Evolutionary conservation across 1,284 basidiomycete genomes (phyloP).

Genomic region (Moesziomyces aphidis): DNA sequence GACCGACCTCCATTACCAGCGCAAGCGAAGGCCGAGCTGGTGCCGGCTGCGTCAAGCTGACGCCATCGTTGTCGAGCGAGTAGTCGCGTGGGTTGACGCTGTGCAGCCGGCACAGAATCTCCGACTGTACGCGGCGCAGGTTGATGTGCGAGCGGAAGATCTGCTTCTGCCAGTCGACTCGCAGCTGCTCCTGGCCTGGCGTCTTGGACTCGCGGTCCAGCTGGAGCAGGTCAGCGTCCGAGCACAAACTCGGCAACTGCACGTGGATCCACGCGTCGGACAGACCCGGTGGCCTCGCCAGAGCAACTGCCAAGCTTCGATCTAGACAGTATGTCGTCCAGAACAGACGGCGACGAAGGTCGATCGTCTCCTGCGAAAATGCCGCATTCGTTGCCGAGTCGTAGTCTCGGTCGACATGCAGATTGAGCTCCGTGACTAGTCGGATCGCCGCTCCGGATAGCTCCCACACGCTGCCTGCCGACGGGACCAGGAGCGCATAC

Average conservation of each 20-base stretch:
- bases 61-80: constrained; percentile 38
- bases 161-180: constrained; percentile 31
- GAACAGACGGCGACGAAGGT: constrained; percentile 41
- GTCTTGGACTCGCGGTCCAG: constrained; percentile 7
- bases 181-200: background rate
- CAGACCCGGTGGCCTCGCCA: constrained; percentile 39
- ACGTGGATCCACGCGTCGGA: constrained; percentile 51
- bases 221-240: constrained; percentile 27
- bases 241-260: constrained; percentile 34
- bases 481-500: constrained; percentile 38
- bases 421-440: constrained; percentile 40
- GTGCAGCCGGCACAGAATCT: constrained; percentile 44
- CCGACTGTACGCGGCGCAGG: constrained; percentile 43
- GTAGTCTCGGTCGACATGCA: constrained; percentile 45
- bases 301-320: constrained; percentile 35
- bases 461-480: constrained; percentile 47
- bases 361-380: constrained; percentile 22
- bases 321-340: constrained; percentile 52
- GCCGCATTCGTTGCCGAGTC: constrained; percentile 33
- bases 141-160: constrained; percentile 40
- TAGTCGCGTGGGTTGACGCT: constrained; percentile 52
- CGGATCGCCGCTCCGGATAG: constrained; percentile 43
- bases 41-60: constrained; percentile 26
- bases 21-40: constrained; percentile 24
- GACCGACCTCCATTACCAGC: constrained; percentile 43